phyloP scores from a whole-genome alignment of 2,329 filamentous ascomycete species.

The Paecilomyces dactylethromorphus region DNA sequence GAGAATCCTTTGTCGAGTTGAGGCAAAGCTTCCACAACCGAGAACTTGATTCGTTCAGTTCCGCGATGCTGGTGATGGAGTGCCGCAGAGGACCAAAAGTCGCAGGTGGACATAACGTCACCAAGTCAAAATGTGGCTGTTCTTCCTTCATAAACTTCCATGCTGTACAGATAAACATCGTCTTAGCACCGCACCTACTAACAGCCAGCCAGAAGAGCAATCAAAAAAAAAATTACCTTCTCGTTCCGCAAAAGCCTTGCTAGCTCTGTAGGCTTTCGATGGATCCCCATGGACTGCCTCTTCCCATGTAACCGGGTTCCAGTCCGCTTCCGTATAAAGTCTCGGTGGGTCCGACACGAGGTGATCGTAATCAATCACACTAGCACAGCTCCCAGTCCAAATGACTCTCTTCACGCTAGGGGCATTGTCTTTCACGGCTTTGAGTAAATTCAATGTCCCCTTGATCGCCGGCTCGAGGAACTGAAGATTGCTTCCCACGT shows the following conservation, averaged over 20 bases:
- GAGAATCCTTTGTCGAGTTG: not conserved
- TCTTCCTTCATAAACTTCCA: slow-evolving; percentile 26
- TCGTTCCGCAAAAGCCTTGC: slow-evolving; percentile 25
- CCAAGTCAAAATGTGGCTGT: slow-evolving; percentile 35
- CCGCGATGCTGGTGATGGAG: slow-evolving; percentile 23
- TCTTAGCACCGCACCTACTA: not conserved
- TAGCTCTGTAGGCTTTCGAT: slow-evolving; percentile 20
- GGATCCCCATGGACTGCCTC: slow-evolving; percentile 9
- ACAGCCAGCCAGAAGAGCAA: not conserved
- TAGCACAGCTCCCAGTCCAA: slow-evolving; percentile 7
- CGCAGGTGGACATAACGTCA: slow-evolving; percentile 41
- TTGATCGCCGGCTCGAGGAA: slow-evolving; percentile 4
- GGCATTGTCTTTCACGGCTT: slow-evolving; percentile 7
- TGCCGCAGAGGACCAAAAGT: slow-evolving; percentile 40
- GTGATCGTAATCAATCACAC: slow-evolving; percentile 7
- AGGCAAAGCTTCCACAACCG: slow-evolving; percentile 33
- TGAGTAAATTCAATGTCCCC: slow-evolving; percentile 1
- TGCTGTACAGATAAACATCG: slow-evolving; percentile 8
- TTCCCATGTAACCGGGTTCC: slow-evolving; percentile 26
- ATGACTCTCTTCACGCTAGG: slow-evolving; percentile 7
- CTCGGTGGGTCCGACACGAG: slow-evolving; percentile 3
- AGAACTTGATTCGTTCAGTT: slow-evolving; percentile 39
- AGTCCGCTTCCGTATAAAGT: slow-evolving; percentile 18
- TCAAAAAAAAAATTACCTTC: slow-evolving; percentile 9
- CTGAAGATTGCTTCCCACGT: slow-evolving; percentile 1